Percentiles rank a stretch among this genome's conserved stretches.
Evolutionary conservation across 345 rosid species (phyloP).

Genomic region (Leavenworthia alabamica): DNA sequence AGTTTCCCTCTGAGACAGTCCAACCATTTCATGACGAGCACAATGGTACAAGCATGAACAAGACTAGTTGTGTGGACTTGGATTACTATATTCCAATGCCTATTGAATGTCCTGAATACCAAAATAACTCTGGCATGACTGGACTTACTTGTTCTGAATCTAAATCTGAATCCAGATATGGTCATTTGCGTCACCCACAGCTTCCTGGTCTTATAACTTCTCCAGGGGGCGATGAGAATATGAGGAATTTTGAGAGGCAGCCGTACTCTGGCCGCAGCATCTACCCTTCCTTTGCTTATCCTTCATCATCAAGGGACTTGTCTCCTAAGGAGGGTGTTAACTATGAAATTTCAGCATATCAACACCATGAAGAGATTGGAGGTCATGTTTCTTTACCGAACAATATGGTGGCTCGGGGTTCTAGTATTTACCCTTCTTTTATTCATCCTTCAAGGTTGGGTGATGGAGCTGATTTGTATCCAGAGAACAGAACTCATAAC

Average conservation of each 20-base stretch:
- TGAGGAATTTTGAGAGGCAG: slow-evolving; percentile 13
- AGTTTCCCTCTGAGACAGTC: slow-evolving; percentile 19
- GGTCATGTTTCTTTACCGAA: slow-evolving; percentile 1
- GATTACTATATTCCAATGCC: slow-evolving; percentile 19
- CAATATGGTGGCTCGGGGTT: background rate
- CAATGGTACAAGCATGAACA: slow-evolving; percentile 9
- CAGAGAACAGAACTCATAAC: slow-evolving; percentile 11
- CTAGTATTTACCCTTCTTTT: slow-evolving; percentile 30
- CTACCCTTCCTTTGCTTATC: slow-evolving; percentile 29
- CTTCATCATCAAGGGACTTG: slow-evolving; percentile 1
- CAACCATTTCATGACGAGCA: slow-evolving; percentile 17
- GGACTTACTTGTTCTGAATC: slow-evolving; percentile 25
- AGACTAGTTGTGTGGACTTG: slow-evolving; percentile 11
- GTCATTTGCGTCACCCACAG: slow-evolving; percentile 18
- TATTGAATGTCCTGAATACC: slow-evolving; percentile 15
- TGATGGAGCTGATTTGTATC: slow-evolving; percentile 17
- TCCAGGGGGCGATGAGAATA: slow-evolving; percentile 6
- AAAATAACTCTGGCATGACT: slow-evolving; percentile 1
- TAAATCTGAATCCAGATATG: slow-evolving; percentile 11
- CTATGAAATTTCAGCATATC: slow-evolving; percentile 6
- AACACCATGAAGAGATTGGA: slow-evolving; percentile 11
- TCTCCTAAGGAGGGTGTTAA: background rate
- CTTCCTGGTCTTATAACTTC: slow-evolving; percentile 15
- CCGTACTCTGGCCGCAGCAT: slow-evolving; percentile 19
- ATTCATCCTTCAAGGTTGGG: background rate